Conservation (phyloP, 768 basidiomycete genomes). For the Neoboletus subvelutipes region DNA sequence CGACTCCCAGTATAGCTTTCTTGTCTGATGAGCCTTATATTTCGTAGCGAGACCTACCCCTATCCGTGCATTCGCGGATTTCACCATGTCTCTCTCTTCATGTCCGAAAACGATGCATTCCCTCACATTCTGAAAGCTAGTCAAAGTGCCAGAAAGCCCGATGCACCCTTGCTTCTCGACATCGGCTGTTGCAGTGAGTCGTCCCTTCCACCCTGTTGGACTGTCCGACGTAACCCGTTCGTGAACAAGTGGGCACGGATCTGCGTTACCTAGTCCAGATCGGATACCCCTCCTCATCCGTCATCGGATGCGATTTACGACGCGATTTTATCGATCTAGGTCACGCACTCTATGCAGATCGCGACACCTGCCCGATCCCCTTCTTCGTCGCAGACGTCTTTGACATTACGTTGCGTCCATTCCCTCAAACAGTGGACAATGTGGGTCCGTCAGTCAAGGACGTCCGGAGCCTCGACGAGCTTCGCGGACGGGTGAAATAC, state of each 20-base stretch:
- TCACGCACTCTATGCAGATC: background rate
- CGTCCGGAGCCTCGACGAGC: background rate
- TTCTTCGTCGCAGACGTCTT: background rate
- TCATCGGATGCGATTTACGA: constrained; percentile 4
- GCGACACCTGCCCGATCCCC: background rate
- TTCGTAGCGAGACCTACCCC: background rate
- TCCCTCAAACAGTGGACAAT: background rate
- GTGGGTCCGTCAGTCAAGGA: background rate
- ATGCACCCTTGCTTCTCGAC: background rate
- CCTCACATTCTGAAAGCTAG: background rate
- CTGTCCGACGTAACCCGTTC: background rate
- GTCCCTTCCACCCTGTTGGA: background rate
- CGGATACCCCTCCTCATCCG: background rate
- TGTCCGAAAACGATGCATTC: background rate
- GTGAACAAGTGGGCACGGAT: constrained; percentile 4
- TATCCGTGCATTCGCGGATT: constrained; percentile 7
- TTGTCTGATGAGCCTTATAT: background rate
- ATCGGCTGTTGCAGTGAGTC: constrained; percentile 9
- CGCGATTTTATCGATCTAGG: constrained; percentile 2
- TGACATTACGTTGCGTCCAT: background rate
- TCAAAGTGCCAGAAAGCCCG: background rate
- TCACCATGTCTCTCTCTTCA: background rate
- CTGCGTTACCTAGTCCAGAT: background rate
- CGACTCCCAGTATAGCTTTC: background rate
- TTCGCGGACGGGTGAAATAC: background rate